These are phyloP conservation scores for Malus sieversii DNA, from an alignment of 306 rosid species.

Conservation along the genomic window DNA sequence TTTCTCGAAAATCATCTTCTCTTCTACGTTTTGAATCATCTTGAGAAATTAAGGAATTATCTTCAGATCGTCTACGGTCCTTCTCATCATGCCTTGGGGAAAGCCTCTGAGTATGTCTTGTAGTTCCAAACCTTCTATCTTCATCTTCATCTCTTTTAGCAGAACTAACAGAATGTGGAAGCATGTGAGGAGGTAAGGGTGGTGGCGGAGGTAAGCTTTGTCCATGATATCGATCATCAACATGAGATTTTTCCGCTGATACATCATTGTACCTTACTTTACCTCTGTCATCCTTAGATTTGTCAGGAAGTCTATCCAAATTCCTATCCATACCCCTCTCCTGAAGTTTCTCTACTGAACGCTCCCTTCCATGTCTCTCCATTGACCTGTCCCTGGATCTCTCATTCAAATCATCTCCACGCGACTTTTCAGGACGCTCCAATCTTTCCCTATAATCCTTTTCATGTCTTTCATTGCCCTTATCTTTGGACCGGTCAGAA, in stretches of 20 bases:
- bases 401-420: slow-evolving; percentile 70
- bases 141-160: slow-evolving; percentile 91
- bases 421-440: slow-evolving; percentile 82
- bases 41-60: slow-evolving; percentile 53
- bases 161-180: slow-evolving; percentile 82
- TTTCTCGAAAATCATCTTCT: slow-evolving; percentile 91
- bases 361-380: slow-evolving; percentile 89
- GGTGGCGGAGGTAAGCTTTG: slow-evolving; percentile 99
- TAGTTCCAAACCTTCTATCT: slow-evolving; percentile 81
- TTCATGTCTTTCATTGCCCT: slow-evolving; percentile 77
- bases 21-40: slow-evolving; percentile 88
- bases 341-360: slow-evolving; percentile 76
- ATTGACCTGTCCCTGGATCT: slow-evolving; percentile 78
- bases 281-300: slow-evolving; percentile 78
- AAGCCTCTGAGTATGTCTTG: slow-evolving; percentile 81
- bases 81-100: slow-evolving; percentile 98
- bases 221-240: slow-evolving; percentile 82
- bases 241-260: slow-evolving; percentile 61
- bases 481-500: slow-evolving; percentile 77
- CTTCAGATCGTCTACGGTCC: slow-evolving; percentile 90
- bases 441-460: slow-evolving; percentile 76
- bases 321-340: slow-evolving; percentile 71
- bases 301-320: slow-evolving; percentile 67
- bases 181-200: slow-evolving; percentile 87
- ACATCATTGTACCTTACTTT: slow-evolving; percentile 68